Percentiles rank a stretch among this genome's conserved stretches.
Conservation (phyloP, 352 stramenopile species). For the Globisporangium middletonii region DNA sequence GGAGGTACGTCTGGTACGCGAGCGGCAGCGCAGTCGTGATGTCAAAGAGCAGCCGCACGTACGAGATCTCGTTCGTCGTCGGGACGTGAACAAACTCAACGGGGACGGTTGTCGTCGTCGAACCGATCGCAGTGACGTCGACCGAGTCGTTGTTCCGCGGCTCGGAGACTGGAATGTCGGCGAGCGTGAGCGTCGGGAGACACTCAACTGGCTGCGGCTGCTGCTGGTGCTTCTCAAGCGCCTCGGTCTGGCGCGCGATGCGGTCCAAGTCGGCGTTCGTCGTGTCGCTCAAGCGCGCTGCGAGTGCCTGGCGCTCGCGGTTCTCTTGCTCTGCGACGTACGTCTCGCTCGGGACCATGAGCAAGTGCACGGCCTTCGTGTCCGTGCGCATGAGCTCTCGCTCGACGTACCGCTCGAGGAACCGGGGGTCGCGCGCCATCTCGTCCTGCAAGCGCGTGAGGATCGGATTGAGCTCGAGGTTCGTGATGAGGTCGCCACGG, state of each 20-base stretch:
- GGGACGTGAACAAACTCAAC: conserved; percentile 63
- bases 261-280: conserved; percentile 50
- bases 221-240: conserved; percentile 63
- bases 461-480: conserved; percentile 66
- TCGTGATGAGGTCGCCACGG: conserved; percentile 52
- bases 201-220: conserved; percentile 62
- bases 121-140: conserved; percentile 25
- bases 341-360: conserved; percentile 64
- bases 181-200: conserved; percentile 62
- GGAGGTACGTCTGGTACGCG: conserved; percentile 61
- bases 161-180: conserved; percentile 51
- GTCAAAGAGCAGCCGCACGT: conserved; percentile 72
- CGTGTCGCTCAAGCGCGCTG: conserved; percentile 29
- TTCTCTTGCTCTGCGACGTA: conserved; percentile 60
- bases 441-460: conserved; percentile 48
- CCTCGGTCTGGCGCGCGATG: conserved; percentile 33
- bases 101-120: conserved; percentile 1
- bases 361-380: conserved; percentile 53
- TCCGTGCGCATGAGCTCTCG: conserved; percentile 44
- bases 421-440: conserved; percentile 57
- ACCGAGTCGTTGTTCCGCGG: conserved; percentile 47
- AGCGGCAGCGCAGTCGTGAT: conserved; percentile 34
- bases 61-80: conserved; percentile 82
- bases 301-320: conserved; percentile 41
- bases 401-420: conserved; percentile 55